Conservation (phyloP, 2,329 filamentous ascomycete species). For the Cordyceps javanica region DNA sequence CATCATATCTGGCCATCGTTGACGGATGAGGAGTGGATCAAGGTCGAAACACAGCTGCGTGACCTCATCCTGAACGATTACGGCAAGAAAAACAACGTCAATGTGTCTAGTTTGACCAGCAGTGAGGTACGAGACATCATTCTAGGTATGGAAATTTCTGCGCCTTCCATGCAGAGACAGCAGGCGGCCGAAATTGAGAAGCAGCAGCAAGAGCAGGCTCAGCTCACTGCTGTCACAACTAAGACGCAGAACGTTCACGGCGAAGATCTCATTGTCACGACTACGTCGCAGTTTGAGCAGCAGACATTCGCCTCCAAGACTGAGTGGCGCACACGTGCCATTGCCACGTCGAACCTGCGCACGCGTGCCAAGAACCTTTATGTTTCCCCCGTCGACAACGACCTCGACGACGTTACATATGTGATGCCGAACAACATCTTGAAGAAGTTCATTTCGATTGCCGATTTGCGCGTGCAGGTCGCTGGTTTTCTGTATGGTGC, state of each 20-base stretch:
- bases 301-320: constrained; percentile 98
- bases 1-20: constrained; percentile 98
- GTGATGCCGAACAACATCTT: constrained; percentile 99
- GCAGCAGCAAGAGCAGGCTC: constrained; percentile 94
- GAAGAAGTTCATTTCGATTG: constrained; percentile 96
- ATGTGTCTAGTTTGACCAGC: constrained; percentile 90
- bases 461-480: constrained; percentile 92
- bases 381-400: constrained; percentile 91
- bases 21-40: constrained; percentile 96
- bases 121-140: constrained; percentile 98
- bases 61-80: constrained; percentile 98
- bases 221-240: constrained; percentile 93
- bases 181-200: constrained; percentile 98
- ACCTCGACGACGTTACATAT: constrained; percentile 87
- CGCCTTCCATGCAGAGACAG: constrained; percentile 95
- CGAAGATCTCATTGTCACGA: constrained; percentile 97
- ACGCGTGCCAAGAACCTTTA: constrained; percentile 98
- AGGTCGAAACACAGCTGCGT: constrained; percentile 93
- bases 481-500: constrained; percentile 92
- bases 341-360: constrained; percentile 90
- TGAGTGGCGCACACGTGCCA: constrained; percentile 94
- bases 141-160: constrained; percentile 98
- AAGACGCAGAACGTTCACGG: constrained; percentile 97
- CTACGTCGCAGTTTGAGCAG: constrained; percentile 95
- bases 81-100: constrained; percentile 99